A percentile compares a stretch with the other conserved stretches of the same genome.
These are phyloP conservation scores for Plasmodium vivax DNA, from an alignment of 169 alveolate genomes.

Conservation along the genomic window DNA sequence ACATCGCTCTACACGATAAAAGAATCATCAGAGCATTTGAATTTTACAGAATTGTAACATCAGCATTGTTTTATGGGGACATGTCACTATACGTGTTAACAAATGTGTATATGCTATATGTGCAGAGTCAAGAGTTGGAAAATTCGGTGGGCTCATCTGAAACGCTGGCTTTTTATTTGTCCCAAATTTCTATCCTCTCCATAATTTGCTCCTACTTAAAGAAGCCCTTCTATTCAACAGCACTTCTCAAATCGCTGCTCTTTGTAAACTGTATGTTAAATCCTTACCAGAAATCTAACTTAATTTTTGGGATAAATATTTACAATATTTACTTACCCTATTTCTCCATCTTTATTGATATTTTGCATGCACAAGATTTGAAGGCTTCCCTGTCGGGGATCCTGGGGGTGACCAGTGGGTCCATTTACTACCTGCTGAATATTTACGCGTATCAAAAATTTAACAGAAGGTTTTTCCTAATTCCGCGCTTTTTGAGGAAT, in stretches of 20 bases:
- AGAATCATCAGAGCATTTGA: slow-evolving; percentile 67
- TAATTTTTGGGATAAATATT: slow-evolving; percentile 62
- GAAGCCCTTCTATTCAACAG: slow-evolving; percentile 69
- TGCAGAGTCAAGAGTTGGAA: slow-evolving; percentile 55
- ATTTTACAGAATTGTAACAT: slow-evolving; percentile 65
- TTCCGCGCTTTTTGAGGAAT: slow-evolving; percentile 27
- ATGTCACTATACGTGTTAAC: slow-evolving; percentile 64
- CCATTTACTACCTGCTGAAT: slow-evolving; percentile 52
- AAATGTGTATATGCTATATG: slow-evolving; percentile 69
- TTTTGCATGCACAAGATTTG: slow-evolving; percentile 65
- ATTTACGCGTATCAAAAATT: slow-evolving; percentile 42
- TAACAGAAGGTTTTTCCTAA: slow-evolving; percentile 42
- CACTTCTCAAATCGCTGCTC: slow-evolving; percentile 48
- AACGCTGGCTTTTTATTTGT: slow-evolving; percentile 54
- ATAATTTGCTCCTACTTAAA: slow-evolving; percentile 43
- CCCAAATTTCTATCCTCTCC: slow-evolving; percentile 52
- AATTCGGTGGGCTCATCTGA: slow-evolving; percentile 45
- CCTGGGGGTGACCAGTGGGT: slow-evolving; percentile 68
- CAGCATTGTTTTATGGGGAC: slow-evolving; percentile 70
- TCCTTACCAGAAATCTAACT: slow-evolving; percentile 63
- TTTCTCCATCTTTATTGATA: slow-evolving; percentile 66
- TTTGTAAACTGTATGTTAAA: slow-evolving; percentile 64
- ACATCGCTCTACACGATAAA: slow-evolving; percentile 63
- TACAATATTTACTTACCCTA: slow-evolving; percentile 64
- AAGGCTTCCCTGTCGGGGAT: slow-evolving; percentile 69